Evolutionary conservation across 2,329 filamentous ascomycete genomes (phyloP).

Genomic region (Cordyceps cicadae): DNA sequence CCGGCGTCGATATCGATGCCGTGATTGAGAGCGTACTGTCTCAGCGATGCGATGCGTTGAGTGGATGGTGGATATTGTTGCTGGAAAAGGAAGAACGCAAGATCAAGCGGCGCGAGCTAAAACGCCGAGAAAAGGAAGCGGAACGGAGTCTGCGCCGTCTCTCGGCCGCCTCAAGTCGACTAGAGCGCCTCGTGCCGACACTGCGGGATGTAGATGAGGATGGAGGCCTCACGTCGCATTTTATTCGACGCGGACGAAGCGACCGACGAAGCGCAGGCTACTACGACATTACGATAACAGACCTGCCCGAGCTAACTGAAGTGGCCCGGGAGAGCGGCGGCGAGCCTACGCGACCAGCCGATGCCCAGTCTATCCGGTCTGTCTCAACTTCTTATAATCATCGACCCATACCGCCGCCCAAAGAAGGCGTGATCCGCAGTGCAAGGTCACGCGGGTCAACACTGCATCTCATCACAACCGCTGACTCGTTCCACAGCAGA

Average conservation of each 20-base stretch:
- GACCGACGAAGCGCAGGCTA: constrained; percentile 65
- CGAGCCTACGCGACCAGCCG: constrained; percentile 53
- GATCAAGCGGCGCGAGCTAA: constrained; percentile 67
- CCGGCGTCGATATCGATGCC: constrained; percentile 86
- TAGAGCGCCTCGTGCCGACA: constrained; percentile 72
- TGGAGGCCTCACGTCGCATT: constrained; percentile 42
- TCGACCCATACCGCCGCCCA: constrained; percentile 72
- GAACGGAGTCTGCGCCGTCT: constrained; percentile 75
- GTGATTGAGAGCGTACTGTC: constrained; percentile 91
- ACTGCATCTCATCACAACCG: constrained; percentile 71
- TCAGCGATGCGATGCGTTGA: constrained; percentile 80
- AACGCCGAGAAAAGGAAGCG: constrained; percentile 73
- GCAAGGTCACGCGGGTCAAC: constrained; percentile 74
- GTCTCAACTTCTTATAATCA: constrained; percentile 69
- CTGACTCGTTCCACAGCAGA: constrained; percentile 35
- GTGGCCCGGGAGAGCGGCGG: constrained; percentile 35
- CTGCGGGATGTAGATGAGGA: constrained; percentile 75
- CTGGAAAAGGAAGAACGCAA: constrained; percentile 94
- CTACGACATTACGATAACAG: constrained; percentile 58
- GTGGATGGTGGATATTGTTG: constrained; percentile 92
- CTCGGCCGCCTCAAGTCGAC: constrained; percentile 79
- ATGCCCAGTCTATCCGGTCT: constrained; percentile 70
- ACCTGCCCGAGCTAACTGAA: constrained; percentile 72
- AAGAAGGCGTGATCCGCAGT: constrained; percentile 62
- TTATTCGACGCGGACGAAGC: constrained; percentile 57